phyloP scores from a whole-genome alignment of 108 stramenopile genomes.

The Nitzschia palea region DNA sequence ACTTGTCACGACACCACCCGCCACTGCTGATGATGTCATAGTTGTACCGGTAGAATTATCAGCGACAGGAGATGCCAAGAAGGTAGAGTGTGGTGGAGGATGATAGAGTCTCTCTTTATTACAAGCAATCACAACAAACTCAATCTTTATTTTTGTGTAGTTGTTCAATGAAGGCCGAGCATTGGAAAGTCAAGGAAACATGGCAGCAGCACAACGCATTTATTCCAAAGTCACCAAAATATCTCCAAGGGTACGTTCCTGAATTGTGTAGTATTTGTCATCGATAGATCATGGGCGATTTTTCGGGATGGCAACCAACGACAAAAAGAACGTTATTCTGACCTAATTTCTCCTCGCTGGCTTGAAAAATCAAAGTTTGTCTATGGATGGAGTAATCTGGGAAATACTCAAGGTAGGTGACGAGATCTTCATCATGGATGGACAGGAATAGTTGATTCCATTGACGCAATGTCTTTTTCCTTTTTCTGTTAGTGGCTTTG shows the following conservation, averaged over 20 bases:
- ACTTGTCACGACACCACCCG: background rate
- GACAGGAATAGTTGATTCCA: background rate
- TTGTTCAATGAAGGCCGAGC: slow-evolving; percentile 79
- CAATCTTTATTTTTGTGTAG: slow-evolving; percentile 27
- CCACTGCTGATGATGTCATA: background rate
- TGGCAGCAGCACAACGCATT: slow-evolving; percentile 76
- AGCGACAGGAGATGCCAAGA: slow-evolving; percentile 30
- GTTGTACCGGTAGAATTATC: slow-evolving; percentile 11
- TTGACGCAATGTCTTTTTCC: background rate
- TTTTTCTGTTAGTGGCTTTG: slow-evolving; percentile 41
- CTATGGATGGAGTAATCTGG: slow-evolving; percentile 81
- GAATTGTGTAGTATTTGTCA: background rate
- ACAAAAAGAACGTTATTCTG: background rate
- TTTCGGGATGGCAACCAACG: background rate
- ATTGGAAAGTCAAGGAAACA: slow-evolving; percentile 70
- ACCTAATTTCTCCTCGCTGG: background rate
- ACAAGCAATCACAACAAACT: background rate
- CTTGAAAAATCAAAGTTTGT: slow-evolving; percentile 43
- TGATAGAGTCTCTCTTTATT: background rate
- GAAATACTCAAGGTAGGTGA: slow-evolving; percentile 55
- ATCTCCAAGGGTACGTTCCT: slow-evolving; percentile 43
- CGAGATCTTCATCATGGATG: no score
- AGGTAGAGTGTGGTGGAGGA: background rate
- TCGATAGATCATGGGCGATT: no score
- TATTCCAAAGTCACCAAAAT: slow-evolving; percentile 78